Percentiles rank a stretch among this genome's conserved stretches.
Conservation (phyloP, 208 protist species). For the Trypanosoma platydactyli region DNA sequence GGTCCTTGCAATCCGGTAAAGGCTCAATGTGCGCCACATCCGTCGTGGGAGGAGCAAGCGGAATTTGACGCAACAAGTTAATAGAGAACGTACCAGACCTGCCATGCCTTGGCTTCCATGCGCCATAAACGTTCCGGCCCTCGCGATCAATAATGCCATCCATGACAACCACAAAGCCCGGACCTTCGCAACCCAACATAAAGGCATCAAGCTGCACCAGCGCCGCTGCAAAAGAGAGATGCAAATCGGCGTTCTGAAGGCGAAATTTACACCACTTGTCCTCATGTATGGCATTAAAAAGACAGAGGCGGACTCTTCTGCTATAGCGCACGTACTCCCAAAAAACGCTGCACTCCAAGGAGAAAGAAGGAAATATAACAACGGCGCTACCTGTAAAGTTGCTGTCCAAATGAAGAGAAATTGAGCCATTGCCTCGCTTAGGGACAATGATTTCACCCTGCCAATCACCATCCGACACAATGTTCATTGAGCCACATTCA, state of each 20-base stretch:
- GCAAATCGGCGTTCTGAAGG: not conserved
- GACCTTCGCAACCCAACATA: conserved; percentile 2
- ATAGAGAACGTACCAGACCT: conserved; percentile 55
- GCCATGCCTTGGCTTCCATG: conserved; percentile 54
- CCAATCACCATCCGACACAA: conserved; percentile 74
- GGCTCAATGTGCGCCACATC: conserved; percentile 70
- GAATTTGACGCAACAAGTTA: conserved; percentile 43
- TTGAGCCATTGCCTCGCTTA: conserved; percentile 18
- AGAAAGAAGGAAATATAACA: conserved; percentile 11
- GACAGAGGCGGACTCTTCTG: conserved; percentile 47
- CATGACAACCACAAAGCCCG: conserved; percentile 35
- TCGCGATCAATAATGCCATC: conserved; percentile 65
- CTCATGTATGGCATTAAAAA: conserved; percentile 18
- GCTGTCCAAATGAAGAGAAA: conserved; percentile 24
- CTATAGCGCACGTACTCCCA: conserved; percentile 66
- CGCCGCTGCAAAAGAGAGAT: conserved; percentile 25
- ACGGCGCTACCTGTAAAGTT: conserved; percentile 24
- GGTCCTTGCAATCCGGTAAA: conserved; percentile 72
- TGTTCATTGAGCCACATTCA: conserved; percentile 23
- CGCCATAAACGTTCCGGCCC: conserved; percentile 68
- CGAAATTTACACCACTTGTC: not conserved
- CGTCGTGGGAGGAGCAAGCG: conserved; percentile 52
- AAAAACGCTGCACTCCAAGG: conserved; percentile 35
- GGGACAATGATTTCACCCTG: conserved; percentile 46
- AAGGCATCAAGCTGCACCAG: conserved; percentile 10